Percentiles rank a stretch among this genome's conserved stretches.
phyloP scores from a whole-genome alignment of 2,329 filamentous ascomycete species.

The Daldinia sp. region DNA sequence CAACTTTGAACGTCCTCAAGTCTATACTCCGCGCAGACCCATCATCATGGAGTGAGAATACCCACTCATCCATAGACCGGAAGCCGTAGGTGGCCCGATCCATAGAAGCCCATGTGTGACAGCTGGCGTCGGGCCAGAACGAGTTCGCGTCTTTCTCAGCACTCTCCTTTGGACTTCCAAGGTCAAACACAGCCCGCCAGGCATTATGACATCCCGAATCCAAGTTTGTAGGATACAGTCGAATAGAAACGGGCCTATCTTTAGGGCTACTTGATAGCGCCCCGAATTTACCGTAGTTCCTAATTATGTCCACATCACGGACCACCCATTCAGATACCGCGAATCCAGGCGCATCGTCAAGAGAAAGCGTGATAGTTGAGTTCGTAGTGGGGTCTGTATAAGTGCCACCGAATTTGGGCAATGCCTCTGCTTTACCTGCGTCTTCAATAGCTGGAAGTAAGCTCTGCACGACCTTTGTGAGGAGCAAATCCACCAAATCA shows the following conservation, averaged over 20 bases:
- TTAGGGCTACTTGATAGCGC: slow-evolving; percentile 37
- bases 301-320: slow-evolving; percentile 56
- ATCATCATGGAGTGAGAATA: slow-evolving; percentile 35
- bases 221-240: slow-evolving; percentile 47
- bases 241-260: slow-evolving; percentile 36
- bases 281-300: slow-evolving; percentile 49
- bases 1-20: slow-evolving; percentile 41
- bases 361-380: slow-evolving; percentile 55
- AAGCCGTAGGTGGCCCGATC: slow-evolving; percentile 49
- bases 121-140: slow-evolving; percentile 46
- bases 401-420: slow-evolving; percentile 51
- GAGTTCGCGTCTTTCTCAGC: slow-evolving; percentile 39
- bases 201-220: slow-evolving; percentile 25
- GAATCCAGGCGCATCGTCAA: slow-evolving; percentile 57
- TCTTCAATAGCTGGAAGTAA: slow-evolving; percentile 59
- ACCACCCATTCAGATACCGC: slow-evolving; percentile 55
- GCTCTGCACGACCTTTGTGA: slow-evolving; percentile 49
- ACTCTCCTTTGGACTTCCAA: slow-evolving; percentile 38
- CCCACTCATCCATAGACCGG: slow-evolving; percentile 47
- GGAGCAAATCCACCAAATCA: slow-evolving; percentile 41
- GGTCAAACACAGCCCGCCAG: slow-evolving; percentile 47
- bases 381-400: slow-evolving; percentile 56
- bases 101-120: slow-evolving; percentile 46
- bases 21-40: slow-evolving; percentile 38
- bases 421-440: slow-evolving; percentile 55